Base-by-base conservation (phyloP, 441 rosid genomes). In the Mallotus japonicus region DNA sequence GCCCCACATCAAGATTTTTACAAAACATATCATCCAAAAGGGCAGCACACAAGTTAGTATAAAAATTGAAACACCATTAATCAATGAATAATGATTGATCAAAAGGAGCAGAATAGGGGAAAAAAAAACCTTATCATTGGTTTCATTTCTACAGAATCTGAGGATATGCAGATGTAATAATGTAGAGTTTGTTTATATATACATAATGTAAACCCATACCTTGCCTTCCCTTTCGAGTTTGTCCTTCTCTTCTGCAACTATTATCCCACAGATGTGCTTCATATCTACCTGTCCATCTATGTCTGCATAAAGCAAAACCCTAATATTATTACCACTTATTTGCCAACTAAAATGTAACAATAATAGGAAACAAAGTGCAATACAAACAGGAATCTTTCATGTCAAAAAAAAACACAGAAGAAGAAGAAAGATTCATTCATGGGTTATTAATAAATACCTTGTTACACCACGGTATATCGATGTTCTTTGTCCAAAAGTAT, bases 211-310 rank as follows among this genome's bases (percentile, higher is more conserved):
- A 62, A 5, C 47, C 83, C 83, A 67, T 84, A 92, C 99, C 98
- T 90, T 95, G 99, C 76, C 99, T 90, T 77, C 99, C 99, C 77
- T 95, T 92, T 70, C 99, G 88, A 70, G 95, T 90, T 78, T 95
- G 99, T 40, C 99, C 99, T 84, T 92, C 98, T 86, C 98, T 89
- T 88, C 98, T 86, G 79, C 98, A 92, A 72, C 98, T 95, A 74
- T 95, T 95, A 78, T 95, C 99, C 99, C 99, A 95, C 63, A 92
- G 82, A 83, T 95, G 99, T 78, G 99, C 99, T 77, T 95, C 99
- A 67, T 90, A 94, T 82, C 99, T 89, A 50, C 99, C 98, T 7
- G 99, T 94, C 99, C 99, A 94, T 83, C 99, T 85, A 86, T 94
- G 99, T 75, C 99, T 93, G 73, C 65, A 66, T 56, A 54, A 65